A percentile compares a stretch with the other conserved stretches of the same genome.
Evolutionary conservation across 768 basidiomycete genomes (phyloP).

Genomic region (Mycena capillaripes): DNA sequence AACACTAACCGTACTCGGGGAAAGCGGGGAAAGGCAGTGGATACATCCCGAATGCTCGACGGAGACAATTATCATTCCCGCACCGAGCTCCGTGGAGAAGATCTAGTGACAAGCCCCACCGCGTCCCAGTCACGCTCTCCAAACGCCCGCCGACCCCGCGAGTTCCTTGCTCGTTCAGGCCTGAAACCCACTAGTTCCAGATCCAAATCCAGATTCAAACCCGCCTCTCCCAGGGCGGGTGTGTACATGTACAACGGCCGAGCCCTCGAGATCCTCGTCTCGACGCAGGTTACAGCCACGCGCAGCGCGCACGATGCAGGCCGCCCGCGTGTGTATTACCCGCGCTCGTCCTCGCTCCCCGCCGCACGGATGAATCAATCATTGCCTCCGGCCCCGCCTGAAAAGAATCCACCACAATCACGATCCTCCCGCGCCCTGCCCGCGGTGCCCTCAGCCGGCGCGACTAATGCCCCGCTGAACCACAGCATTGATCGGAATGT

Average conservation of each 20-base stretch:
- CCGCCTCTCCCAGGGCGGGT: neutral
- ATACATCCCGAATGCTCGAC: neutral
- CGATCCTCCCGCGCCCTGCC: constrained; percentile 23
- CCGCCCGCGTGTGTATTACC: constrained; percentile 31
- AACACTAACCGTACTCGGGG: neutral
- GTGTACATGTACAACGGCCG: neutral
- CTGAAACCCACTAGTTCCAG: neutral
- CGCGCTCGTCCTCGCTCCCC: constrained; percentile 33
- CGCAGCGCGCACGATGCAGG: constrained; percentile 27
- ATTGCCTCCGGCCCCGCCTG: neutral
- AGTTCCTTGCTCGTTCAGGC: constrained; percentile 1
- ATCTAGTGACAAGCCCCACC: neutral
- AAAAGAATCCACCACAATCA: neutral
- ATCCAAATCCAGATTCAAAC: neutral
- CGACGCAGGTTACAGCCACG: constrained; percentile 25
- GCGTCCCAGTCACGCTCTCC: neutral
- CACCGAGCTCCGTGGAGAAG: neutral
- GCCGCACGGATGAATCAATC: neutral
- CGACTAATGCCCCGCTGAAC: neutral
- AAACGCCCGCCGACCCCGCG: constrained; percentile 9
- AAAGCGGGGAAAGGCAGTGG: neutral
- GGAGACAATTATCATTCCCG: too few species aligned
- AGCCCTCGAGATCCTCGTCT: constrained; percentile 28
- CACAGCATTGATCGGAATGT: neutral
- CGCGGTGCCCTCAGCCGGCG: neutral